phyloP scores from a whole-genome alignment of 2,329 filamentous ascomycete species.

The Huntiella omanensis region DNA sequence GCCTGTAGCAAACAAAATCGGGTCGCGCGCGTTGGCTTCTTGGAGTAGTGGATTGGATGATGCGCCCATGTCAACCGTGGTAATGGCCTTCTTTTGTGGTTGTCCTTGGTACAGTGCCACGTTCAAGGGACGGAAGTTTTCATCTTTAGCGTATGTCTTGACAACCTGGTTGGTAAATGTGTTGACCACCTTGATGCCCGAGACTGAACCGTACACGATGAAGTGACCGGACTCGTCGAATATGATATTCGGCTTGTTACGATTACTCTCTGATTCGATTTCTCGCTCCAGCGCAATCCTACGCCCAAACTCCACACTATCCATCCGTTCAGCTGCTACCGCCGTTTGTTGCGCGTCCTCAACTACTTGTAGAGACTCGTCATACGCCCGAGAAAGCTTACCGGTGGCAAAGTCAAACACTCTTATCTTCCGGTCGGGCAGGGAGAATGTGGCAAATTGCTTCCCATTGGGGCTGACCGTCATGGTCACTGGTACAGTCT shows the following conservation, averaged over 20 bases:
- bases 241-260: conserved; percentile 61
- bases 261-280: conserved; percentile 49
- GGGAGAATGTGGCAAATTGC: conserved; percentile 74
- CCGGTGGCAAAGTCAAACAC: conserved; percentile 82
- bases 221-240: conserved; percentile 97
- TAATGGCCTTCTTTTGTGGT: conserved; percentile 80
- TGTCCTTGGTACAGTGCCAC: conserved; percentile 84
- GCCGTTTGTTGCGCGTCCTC: conserved; percentile 95
- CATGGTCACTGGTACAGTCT: conserved; percentile 63
- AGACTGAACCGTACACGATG: conserved; percentile 78
- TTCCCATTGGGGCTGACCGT: conserved; percentile 72
- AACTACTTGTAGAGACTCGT: conserved; percentile 76
- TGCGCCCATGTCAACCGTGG: conserved; percentile 93
- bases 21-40: conserved; percentile 78
- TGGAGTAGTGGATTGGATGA: conserved; percentile 83
- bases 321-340: conserved; percentile 60
- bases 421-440: conserved; percentile 83
- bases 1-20: conserved; percentile 69
- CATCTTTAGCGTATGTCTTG: conserved; percentile 77
- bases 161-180: conserved; percentile 86
- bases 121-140: conserved; percentile 68
- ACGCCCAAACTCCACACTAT: conserved; percentile 81
- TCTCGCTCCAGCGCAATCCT: conserved; percentile 74
- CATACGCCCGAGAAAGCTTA: conserved; percentile 81
- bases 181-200: conserved; percentile 89